These are phyloP conservation scores for Clitocybe nebularis DNA, from an alignment of 1,284 basidiomycete species.

Conservation along the genomic window DNA sequence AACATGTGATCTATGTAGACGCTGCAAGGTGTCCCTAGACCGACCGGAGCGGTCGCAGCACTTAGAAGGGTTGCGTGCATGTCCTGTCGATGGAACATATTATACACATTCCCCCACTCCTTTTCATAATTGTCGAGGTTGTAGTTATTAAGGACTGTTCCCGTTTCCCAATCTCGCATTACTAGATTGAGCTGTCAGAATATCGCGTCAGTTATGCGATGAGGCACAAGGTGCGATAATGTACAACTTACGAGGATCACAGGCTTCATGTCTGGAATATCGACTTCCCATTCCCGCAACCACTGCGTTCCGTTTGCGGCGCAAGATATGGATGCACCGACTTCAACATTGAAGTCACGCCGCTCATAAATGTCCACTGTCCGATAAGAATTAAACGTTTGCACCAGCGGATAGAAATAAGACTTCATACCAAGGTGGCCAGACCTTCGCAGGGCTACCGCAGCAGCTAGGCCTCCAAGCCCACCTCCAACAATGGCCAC, in stretches of 20 bases:
- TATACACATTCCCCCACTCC: slow-evolving; percentile 30
- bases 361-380: slow-evolving; percentile 24
- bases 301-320: slow-evolving; percentile 32
- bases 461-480: slow-evolving; percentile 20
- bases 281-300: slow-evolving; percentile 29
- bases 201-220: neutral
- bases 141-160: slow-evolving; percentile 26
- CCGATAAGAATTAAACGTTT: too few species aligned
- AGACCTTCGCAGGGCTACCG: slow-evolving; percentile 20
- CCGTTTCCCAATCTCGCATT: slow-evolving; percentile 28
- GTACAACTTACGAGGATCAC: slow-evolving; percentile 19
- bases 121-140: slow-evolving; percentile 27
- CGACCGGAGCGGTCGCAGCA: slow-evolving; percentile 23
- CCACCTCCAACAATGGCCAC: slow-evolving; percentile 23
- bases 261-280: slow-evolving; percentile 28
- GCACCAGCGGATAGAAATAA: neutral
- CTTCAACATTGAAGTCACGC: slow-evolving; percentile 27
- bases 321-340: slow-evolving; percentile 30
- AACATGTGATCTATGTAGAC: slow-evolving; percentile 29
- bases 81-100: slow-evolving; percentile 30
- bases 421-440: slow-evolving; percentile 20
- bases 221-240: neutral
- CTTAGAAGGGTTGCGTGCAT: slow-evolving; percentile 27
- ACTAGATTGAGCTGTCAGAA: slow-evolving; percentile 23
- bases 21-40: slow-evolving; percentile 23